These are phyloP conservation scores for Limnanthes douglasii DNA, from an alignment of 345 rosid genomes.

Conservation along the genomic window DNA sequence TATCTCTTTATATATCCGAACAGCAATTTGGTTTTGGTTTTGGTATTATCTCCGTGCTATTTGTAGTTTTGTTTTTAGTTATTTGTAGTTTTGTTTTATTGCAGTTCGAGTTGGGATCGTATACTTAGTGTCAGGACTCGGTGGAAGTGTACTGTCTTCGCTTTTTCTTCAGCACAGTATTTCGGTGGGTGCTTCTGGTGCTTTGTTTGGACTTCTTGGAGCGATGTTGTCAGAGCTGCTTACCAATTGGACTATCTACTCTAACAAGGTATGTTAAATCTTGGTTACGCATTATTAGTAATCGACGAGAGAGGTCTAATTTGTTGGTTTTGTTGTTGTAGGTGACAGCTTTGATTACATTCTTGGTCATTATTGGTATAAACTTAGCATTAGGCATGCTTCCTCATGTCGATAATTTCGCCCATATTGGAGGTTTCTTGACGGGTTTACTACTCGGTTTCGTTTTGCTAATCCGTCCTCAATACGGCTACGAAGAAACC, in stretches of 20 bases:
- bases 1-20: slow-evolving; percentile 19
- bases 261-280: slow-evolving; percentile 48
- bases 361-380: slow-evolving; percentile 44
- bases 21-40: slow-evolving; percentile 91
- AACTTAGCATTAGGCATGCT: slow-evolving; percentile 75
- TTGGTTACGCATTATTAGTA: neutral
- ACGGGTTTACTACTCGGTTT: slow-evolving; percentile 65
- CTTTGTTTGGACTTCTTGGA: slow-evolving; percentile 93
- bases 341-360: slow-evolving; percentile 65
- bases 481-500: slow-evolving; percentile 53
- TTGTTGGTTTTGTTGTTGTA: slow-evolving; percentile 8
- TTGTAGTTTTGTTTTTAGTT: neutral
- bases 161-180: slow-evolving; percentile 53
- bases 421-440: slow-evolving; percentile 79
- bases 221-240: slow-evolving; percentile 94
- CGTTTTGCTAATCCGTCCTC: slow-evolving; percentile 55
- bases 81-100: neutral
- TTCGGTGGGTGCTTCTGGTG: slow-evolving; percentile 99
- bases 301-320: neutral
- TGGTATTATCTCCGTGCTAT: neutral
- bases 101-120: slow-evolving; percentile 66
- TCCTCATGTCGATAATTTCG: slow-evolving; percentile 90
- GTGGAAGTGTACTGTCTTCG: slow-evolving; percentile 68
- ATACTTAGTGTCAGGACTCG: slow-evolving; percentile 73
- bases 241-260: slow-evolving; percentile 90